Percentiles rank a stretch among this genome's conserved stretches.
phyloP scores from a whole-genome alignment of 1,284 basidiomycete species.

The Ganoderma resinaceum region DNA sequence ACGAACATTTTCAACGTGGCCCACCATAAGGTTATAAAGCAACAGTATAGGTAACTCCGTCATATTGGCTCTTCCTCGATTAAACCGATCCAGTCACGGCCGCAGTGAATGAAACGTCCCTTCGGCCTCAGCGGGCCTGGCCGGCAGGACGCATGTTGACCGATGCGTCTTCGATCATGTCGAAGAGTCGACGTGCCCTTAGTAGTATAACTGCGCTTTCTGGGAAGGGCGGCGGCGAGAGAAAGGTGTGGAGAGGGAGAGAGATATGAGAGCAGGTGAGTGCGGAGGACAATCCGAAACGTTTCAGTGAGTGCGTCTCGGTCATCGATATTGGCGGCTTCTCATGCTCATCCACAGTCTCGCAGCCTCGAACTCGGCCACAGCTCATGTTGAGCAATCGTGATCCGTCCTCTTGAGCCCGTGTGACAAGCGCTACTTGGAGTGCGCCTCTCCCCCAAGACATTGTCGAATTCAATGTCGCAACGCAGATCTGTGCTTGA shows the following conservation, averaged over 20 bases:
- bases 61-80: background rate
- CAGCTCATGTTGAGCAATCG: background rate
- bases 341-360: slow-evolving; percentile 1
- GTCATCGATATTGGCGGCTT: background rate
- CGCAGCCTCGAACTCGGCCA: background rate
- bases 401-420: background rate
- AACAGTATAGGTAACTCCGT: slow-evolving; percentile 20
- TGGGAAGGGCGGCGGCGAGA: background rate
- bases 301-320: background rate
- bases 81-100: background rate
- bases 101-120: background rate
- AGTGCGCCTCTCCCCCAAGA: background rate
- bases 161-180: slow-evolving; percentile 7
- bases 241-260: background rate
- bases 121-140: background rate
- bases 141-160: background rate
- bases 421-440: background rate
- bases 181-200: background rate
- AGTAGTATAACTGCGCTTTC: slow-evolving; percentile 16
- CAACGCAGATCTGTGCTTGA: background rate
- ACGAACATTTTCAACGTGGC: slow-evolving; percentile 6
- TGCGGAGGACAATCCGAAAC: background rate
- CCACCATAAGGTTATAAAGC: slow-evolving; percentile 5
- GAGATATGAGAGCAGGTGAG: background rate
- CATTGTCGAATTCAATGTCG: background rate